These are phyloP conservation scores for Pulicaria dysenterica DNA, from an alignment of 129 eudicot species.

Conservation along the genomic window DNA sequence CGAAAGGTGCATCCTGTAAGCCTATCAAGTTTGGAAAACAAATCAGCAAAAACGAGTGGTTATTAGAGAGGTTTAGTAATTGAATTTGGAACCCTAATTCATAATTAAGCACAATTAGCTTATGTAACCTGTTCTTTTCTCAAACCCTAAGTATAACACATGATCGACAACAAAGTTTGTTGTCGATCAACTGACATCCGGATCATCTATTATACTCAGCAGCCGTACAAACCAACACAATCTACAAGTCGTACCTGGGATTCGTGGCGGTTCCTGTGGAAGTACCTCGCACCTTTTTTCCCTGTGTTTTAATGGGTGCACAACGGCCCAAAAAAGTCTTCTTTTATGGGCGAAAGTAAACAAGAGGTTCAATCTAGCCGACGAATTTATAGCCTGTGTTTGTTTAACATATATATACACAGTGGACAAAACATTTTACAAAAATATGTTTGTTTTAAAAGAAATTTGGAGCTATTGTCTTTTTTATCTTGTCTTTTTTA, in stretches of 20 bases:
- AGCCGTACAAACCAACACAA: not conserved
- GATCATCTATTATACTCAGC: not conserved
- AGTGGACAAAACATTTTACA: too few relatives aligned
- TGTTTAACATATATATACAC: too few relatives aligned
- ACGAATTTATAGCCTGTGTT: too few relatives aligned
- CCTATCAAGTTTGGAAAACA: not conserved
- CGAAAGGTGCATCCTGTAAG: not conserved
- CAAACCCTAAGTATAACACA: not conserved
- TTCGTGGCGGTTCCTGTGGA: conserved; percentile 28
- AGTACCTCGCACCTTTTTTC: too few relatives aligned
- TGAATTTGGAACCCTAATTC: conserved; percentile 29
- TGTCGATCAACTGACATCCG: conserved; percentile 14
- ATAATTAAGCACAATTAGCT: conserved; percentile 21
- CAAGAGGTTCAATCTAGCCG: not conserved
- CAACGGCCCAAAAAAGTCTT: conserved; percentile 24
- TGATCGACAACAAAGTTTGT: conserved; percentile 1
- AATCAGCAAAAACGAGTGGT: not conserved
- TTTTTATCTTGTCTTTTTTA: too few relatives aligned
- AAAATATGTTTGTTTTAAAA: too few relatives aligned
- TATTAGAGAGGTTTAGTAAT: not conserved
- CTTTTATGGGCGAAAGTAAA: conserved; percentile 27
- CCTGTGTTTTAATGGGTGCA: conserved; percentile 22
- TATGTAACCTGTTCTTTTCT: not conserved
- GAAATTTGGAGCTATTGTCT: too few relatives aligned
- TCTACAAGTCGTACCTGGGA: conserved; percentile 25